Percentiles rank a stretch among this genome's conserved stretches.
Conservation (phyloP, 202 grass and related monocot species). For the Setaria italica region DNA sequence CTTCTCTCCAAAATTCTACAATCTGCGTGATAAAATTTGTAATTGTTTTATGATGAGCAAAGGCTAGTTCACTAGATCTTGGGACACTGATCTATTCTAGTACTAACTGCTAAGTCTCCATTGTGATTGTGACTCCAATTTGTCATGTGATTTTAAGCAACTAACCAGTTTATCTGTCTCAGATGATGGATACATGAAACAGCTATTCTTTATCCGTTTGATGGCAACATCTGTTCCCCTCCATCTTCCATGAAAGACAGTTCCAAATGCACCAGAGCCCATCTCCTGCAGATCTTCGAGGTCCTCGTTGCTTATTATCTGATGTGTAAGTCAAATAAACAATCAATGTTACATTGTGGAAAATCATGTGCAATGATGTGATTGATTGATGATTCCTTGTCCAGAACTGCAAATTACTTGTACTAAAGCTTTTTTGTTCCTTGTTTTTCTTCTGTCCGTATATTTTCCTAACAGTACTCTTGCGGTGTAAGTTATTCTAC, state of each 20-base stretch:
- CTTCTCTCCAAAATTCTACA: conserved; percentile 73
- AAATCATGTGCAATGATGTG: conserved; percentile 4
- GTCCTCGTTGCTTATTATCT: conserved; percentile 32
- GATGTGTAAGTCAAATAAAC: not conserved
- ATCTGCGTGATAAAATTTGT: conserved; percentile 42
- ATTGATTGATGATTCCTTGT: not conserved
- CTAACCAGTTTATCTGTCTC: conserved; percentile 45
- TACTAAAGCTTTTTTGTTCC: not conserved
- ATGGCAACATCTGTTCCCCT: conserved; percentile 95
- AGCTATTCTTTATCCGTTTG: conserved; percentile 85
- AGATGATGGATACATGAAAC: conserved; percentile 56
- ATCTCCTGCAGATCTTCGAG: conserved; percentile 52
- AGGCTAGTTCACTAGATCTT: not conserved
- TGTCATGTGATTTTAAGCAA: conserved; percentile 4
- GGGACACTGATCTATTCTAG: not conserved
- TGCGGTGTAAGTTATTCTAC: not conserved
- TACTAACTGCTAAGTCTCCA: not conserved
- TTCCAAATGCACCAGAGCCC: conserved; percentile 89
- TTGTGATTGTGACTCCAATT: not conserved
- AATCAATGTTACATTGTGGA: not conserved
- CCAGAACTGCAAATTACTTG: not conserved
- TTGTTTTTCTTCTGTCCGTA: not conserved
- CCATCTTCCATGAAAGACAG: conserved; percentile 93
- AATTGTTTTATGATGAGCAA: conserved; percentile 30
- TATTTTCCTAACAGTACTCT: not conserved